Evolutionary conservation across 768 basidiomycete genomes (phyloP).

Genomic region (Leccinum imitatum): DNA sequence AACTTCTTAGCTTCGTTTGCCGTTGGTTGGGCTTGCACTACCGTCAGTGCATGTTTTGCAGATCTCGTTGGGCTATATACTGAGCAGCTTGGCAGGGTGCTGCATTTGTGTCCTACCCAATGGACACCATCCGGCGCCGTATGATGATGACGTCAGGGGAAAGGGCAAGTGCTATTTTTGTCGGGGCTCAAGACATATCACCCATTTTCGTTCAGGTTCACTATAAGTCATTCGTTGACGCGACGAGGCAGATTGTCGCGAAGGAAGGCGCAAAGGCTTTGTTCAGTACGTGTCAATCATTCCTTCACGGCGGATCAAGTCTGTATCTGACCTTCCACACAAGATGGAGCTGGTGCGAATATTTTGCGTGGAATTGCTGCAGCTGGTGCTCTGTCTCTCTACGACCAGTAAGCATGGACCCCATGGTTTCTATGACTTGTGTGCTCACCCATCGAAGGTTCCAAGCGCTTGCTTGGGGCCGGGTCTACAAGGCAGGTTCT

Average conservation of each 20-base stretch:
- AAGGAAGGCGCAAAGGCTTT: conserved; percentile 40
- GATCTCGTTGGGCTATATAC: neutral
- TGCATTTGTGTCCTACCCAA: conserved; percentile 40
- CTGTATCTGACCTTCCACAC: conserved; percentile 12
- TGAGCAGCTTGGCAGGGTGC: conserved; percentile 30
- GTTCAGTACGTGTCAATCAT: conserved; percentile 32
- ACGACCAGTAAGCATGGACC: conserved; percentile 47
- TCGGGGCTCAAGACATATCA: neutral
- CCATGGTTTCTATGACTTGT: neutral
- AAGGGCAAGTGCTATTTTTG: conserved; percentile 16
- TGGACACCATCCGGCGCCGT: conserved; percentile 45
- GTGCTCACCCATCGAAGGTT: conserved; percentile 28
- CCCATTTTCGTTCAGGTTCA: conserved; percentile 23
- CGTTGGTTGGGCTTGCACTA: conserved; percentile 44
- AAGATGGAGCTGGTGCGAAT: conserved; percentile 62
- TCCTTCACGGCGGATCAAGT: neutral
- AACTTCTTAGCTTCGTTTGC: conserved; percentile 42
- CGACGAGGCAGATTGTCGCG: conserved; percentile 38
- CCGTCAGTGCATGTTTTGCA: conserved; percentile 23
- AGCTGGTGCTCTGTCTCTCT: conserved; percentile 58
- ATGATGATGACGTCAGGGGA: conserved; percentile 51
- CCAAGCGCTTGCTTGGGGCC: conserved; percentile 55
- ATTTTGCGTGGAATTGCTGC: conserved; percentile 51
- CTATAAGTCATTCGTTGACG: conserved; percentile 43
- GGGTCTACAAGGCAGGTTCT: conserved; percentile 51